These are phyloP conservation scores for Teratosphaeria pseudoeucalypti DNA, from an alignment of 2,329 filamentous ascomycete species.

Conservation along the genomic window DNA sequence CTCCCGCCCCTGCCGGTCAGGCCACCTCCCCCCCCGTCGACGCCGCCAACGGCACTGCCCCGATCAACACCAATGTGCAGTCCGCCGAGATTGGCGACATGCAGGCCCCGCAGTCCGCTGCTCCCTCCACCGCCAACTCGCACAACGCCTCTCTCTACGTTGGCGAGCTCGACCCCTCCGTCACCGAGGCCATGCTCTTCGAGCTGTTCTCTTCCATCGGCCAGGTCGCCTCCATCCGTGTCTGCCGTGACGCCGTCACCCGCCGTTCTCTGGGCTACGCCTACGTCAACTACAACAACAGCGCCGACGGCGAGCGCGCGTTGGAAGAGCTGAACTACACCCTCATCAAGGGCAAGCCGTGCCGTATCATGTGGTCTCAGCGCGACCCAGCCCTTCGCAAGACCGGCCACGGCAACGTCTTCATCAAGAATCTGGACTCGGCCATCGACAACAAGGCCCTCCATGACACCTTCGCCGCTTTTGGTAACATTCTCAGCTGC, in stretches of 20 bases:
- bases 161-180: constrained; percentile 91
- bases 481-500: constrained; percentile 98
- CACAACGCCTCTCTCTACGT: constrained; percentile 98
- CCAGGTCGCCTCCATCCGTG: constrained; percentile 96
- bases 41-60: constrained; percentile 42
- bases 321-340: constrained; percentile 99
- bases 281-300: constrained; percentile 99
- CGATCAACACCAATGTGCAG: constrained; percentile 61
- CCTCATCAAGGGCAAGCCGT: constrained; percentile 94
- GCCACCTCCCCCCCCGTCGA: constrained; percentile 58
- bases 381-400: constrained; percentile 97
- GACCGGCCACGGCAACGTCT: constrained; percentile 98
- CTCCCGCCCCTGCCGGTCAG: constrained; percentile 61
- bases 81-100: constrained; percentile 52
- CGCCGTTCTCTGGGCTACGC: constrained; percentile 97
- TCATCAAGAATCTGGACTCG: constrained; percentile 99
- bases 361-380: constrained; percentile 99
- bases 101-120: constrained; percentile 59
- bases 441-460: constrained; percentile 99
- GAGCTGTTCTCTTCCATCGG: constrained; percentile 99
- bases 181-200: constrained; percentile 99
- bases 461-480: constrained; percentile 97
- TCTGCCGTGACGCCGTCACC: constrained; percentile 97
- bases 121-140: constrained; percentile 58
- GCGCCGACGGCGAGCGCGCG: constrained; percentile 89